phyloP scores from a whole-genome alignment of 2,329 filamentous ascomycete species.

The Arthrobotrys conoides region DNA sequence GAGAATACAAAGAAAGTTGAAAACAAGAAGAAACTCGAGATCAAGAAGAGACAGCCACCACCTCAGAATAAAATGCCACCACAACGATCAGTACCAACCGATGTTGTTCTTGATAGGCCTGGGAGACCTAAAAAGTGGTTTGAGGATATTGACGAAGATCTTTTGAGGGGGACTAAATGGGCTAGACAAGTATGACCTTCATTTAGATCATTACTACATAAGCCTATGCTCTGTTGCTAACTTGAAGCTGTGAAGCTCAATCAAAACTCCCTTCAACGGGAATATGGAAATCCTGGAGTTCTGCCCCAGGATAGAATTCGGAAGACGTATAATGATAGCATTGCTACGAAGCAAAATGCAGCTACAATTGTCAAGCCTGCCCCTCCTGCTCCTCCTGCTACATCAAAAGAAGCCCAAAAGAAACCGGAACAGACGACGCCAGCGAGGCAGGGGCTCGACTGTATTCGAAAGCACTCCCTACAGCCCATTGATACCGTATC shows the following conservation, averaged over 20 bases:
- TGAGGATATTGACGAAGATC: constrained; percentile 40
- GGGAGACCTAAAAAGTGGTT: constrained; percentile 19
- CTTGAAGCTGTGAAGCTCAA: not conserved
- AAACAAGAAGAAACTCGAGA: too few relatives aligned
- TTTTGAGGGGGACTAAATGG: constrained; percentile 25
- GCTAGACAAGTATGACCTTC: constrained; percentile 14
- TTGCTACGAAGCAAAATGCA: not conserved
- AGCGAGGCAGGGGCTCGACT: not conserved
- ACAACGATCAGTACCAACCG: not conserved
- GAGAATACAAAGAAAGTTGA: not conserved
- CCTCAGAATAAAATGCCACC: not conserved
- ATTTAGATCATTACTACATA: not conserved
- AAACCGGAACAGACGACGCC: not conserved
- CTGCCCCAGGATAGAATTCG: not conserved
- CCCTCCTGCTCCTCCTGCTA: not conserved
- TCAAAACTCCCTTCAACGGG: constrained; percentile 13
- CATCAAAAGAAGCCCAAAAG: not conserved
- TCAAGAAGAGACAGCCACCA: not conserved
- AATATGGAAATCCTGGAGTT: constrained; percentile 12
- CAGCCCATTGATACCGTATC: not conserved
- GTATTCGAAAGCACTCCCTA: not conserved
- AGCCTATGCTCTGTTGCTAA: not conserved
- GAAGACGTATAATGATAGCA: not conserved
- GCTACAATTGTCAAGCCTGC: not conserved
- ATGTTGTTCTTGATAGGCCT: not conserved